phyloP scores from a whole-genome alignment of 2,329 filamentous ascomycete species.

The Microcyclospora tardicrescens region DNA sequence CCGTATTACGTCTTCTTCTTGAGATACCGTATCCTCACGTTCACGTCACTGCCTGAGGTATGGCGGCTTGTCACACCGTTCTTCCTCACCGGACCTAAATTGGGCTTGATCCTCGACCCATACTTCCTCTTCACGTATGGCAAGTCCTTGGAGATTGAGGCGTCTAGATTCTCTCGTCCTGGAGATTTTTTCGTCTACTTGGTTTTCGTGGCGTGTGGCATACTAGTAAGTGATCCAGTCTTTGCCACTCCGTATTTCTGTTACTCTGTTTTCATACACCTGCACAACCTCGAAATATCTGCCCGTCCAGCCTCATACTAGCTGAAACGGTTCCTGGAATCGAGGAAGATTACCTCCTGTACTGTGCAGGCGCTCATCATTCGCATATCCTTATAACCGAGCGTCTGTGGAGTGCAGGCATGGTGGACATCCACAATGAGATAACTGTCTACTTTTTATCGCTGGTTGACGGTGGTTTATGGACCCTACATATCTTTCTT shows the following conservation, averaged over 20 bases:
- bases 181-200: constrained; percentile 75
- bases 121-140: constrained; percentile 71
- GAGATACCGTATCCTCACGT: constrained; percentile 28
- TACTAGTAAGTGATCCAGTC: constrained; percentile 55
- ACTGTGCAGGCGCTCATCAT: constrained; percentile 35
- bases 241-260: constrained; percentile 14
- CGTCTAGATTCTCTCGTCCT: constrained; percentile 57
- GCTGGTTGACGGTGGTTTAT: constrained; percentile 42
- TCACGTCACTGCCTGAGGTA: constrained; percentile 46
- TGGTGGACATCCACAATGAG: constrained; percentile 41
- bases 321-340: constrained; percentile 43
- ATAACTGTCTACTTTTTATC: constrained; percentile 43
- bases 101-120: constrained; percentile 56
- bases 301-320: constrained; percentile 38
- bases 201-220: constrained; percentile 55
- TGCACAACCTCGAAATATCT: constrained; percentile 46
- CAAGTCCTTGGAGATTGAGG: constrained; percentile 58
- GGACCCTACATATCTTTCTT: constrained; percentile 47
- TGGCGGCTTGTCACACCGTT: constrained; percentile 49
- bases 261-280: constrained; percentile 9
- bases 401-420: constrained; percentile 35
- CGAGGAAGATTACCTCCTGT: constrained; percentile 41
- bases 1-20: constrained; percentile 43
- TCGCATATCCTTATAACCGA: constrained; percentile 33
- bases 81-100: constrained; percentile 41